These are phyloP conservation scores for Ophiostoma perfectum DNA, from an alignment of 2,329 filamentous ascomycete species.

Conservation along the genomic window DNA sequence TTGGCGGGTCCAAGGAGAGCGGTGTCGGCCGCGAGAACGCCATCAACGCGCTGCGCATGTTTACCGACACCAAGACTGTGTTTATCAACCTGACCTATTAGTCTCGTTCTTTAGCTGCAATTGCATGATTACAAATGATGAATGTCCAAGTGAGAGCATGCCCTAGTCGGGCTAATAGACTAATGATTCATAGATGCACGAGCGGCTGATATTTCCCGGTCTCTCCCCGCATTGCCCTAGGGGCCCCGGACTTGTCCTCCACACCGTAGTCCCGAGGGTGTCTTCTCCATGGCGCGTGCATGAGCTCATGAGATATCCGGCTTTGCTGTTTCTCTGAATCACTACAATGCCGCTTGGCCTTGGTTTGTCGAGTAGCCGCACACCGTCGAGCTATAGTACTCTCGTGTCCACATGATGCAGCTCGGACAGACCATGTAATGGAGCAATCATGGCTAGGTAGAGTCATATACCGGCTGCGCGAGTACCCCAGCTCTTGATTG, in stretches of 20 bases:
- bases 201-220: not conserved
- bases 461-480: no score
- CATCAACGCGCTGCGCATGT: conserved; percentile 43
- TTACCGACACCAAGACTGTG: conserved; percentile 47
- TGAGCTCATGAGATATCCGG: not conserved
- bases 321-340: no score
- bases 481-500: no score
- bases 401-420: no score
- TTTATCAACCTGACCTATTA: conserved; percentile 38
- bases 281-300: not conserved
- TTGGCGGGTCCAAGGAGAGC: conserved; percentile 47
- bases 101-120: not conserved
- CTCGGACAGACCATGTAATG: no score
- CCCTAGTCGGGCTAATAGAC: no score
- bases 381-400: no score
- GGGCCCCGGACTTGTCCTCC: not conserved
- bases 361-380: no score
- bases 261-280: not conserved
- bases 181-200: conserved; percentile 1
- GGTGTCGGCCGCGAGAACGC: conserved; percentile 47
- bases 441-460: no score
- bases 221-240: conserved; percentile 1
- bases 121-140: not conserved
- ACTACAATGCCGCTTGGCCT: no score
- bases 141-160: not conserved